Evolutionary conservation across 768 basidiomycete species (phyloP).

Genomic region (Leccinum imitatum): DNA sequence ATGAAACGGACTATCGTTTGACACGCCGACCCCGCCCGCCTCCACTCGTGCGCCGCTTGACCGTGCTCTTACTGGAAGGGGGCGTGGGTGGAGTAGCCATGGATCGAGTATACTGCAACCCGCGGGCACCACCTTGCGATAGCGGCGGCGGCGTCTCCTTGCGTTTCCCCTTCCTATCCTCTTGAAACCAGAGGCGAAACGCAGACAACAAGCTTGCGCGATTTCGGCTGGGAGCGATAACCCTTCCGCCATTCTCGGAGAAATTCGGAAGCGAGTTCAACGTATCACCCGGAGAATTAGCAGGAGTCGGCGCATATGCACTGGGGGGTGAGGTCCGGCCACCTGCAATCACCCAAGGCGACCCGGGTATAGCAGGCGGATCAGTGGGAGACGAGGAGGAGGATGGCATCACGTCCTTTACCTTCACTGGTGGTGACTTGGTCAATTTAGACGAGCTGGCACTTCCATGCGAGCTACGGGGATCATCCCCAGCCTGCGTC

Average conservation of each 20-base stretch:
- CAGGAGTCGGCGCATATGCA: slow-evolving; percentile 43
- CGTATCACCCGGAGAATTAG: slow-evolving; percentile 53
- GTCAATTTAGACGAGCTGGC: slow-evolving; percentile 57
- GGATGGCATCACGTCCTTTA: slow-evolving; percentile 42
- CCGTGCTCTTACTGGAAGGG: slow-evolving; percentile 34
- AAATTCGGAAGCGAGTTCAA: slow-evolving; percentile 48
- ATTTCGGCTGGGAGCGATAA: slow-evolving; percentile 47
- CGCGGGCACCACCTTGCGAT: slow-evolving; percentile 22
- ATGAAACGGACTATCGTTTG: slow-evolving; percentile 73
- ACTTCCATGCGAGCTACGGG: slow-evolving; percentile 65
- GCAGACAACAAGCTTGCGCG: slow-evolving; percentile 80
- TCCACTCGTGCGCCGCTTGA: slow-evolving; percentile 54
- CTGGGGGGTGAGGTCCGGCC: slow-evolving; percentile 38
- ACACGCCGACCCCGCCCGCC: slow-evolving; percentile 49
- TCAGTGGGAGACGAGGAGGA: slow-evolving; percentile 54
- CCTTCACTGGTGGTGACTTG: slow-evolving; percentile 66
- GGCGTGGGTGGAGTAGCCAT: slow-evolving; percentile 27
- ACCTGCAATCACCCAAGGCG: slow-evolving; percentile 73
- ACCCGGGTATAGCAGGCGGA: slow-evolving; percentile 44
- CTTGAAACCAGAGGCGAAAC: slow-evolving; percentile 91
- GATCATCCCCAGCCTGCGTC: slow-evolving; percentile 48
- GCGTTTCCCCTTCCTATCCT: slow-evolving; percentile 85
- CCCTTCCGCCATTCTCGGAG: slow-evolving; percentile 34
- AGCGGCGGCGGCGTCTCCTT: slow-evolving; percentile 43
- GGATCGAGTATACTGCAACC: slow-evolving; percentile 28